Evolutionary conservation across 257 asterid species (phyloP).

Genomic region (Prunella vulgaris): DNA sequence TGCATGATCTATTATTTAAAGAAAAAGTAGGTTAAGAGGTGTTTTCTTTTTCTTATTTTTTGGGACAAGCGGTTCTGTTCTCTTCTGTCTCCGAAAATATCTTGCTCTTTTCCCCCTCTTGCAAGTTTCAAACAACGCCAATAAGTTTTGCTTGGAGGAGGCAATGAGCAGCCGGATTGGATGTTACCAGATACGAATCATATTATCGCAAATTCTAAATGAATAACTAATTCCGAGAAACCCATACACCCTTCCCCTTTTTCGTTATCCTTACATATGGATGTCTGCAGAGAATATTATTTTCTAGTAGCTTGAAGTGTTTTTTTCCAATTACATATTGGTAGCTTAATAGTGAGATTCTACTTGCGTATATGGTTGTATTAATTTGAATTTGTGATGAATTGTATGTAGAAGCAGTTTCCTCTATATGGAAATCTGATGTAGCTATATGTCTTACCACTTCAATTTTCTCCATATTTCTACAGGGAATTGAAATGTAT

Average conservation of each 20-base stretch:
- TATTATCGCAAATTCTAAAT: neutral
- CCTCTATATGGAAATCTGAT: constrained; percentile 2
- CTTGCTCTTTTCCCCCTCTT: neutral
- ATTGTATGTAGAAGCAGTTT: constrained; percentile 1
- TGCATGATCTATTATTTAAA: neutral
- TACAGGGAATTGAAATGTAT: constrained; percentile 85
- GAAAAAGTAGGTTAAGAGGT: neutral
- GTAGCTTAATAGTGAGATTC: neutral
- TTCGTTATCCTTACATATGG: neutral
- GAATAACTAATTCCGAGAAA: neutral
- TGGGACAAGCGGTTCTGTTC: neutral
- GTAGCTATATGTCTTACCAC: neutral
- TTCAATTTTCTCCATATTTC: constrained; percentile 17
- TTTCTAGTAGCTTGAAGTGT: neutral
- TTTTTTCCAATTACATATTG: neutral
- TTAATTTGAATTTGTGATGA: neutral
- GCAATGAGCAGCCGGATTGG: neutral
- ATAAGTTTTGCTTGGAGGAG: neutral
- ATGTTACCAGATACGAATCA: neutral
- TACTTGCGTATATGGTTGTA: neutral
- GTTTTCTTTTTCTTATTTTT: neutral
- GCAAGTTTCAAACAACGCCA: neutral
- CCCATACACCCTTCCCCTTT: neutral
- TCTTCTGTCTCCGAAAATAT: neutral
- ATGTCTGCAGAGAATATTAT: neutral